Evolutionary conservation across 352 stramenopile genomes (phyloP).

Genomic region (Pythium sukuiense): DNA sequence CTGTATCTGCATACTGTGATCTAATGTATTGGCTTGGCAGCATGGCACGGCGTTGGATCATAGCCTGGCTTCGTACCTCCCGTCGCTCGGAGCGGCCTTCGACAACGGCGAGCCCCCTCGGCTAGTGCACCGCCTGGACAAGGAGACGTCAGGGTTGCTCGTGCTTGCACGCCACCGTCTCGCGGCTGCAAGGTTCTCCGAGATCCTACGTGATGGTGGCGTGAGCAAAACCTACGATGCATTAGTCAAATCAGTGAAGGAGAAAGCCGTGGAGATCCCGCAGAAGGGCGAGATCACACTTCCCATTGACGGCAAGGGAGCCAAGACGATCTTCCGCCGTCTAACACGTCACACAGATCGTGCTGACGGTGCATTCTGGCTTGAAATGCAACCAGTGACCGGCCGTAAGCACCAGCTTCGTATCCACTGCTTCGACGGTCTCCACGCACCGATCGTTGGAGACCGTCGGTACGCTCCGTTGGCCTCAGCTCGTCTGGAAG

Average conservation of each 20-base stretch:
- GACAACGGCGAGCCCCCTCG: slow-evolving; percentile 28
- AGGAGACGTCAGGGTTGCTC: slow-evolving; percentile 64
- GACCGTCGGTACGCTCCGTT: slow-evolving; percentile 43
- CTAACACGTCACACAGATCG: slow-evolving; percentile 2
- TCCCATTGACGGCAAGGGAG: slow-evolving; percentile 47
- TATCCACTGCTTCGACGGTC: slow-evolving; percentile 46
- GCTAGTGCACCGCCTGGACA: slow-evolving; percentile 73
- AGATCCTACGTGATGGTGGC: slow-evolving; percentile 34
- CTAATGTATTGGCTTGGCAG: slow-evolving; percentile 15
- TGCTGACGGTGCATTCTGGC: slow-evolving; percentile 27
- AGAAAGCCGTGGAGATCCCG: slow-evolving; percentile 21
- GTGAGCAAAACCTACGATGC: slow-evolving; percentile 71
- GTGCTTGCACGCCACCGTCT: slow-evolving; percentile 67
- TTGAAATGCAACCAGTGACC: slow-evolving; percentile 55
- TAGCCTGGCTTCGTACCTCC: slow-evolving; percentile 49
- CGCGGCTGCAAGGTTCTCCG: slow-evolving; percentile 60
- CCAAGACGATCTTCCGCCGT: slow-evolving; percentile 38
- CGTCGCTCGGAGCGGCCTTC: slow-evolving; percentile 34
- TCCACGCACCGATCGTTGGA: slow-evolving; percentile 54
- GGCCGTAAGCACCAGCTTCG: slow-evolving; percentile 75
- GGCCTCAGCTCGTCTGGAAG: slow-evolving; percentile 3
- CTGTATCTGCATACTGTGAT: not conserved
- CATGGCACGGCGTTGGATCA: slow-evolving; percentile 43
- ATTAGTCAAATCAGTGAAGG: slow-evolving; percentile 27
- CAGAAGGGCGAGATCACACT: slow-evolving; percentile 31